Evolutionary conservation across 768 basidiomycete genomes (phyloP).

Genomic region (Exidia glandulosa): DNA sequence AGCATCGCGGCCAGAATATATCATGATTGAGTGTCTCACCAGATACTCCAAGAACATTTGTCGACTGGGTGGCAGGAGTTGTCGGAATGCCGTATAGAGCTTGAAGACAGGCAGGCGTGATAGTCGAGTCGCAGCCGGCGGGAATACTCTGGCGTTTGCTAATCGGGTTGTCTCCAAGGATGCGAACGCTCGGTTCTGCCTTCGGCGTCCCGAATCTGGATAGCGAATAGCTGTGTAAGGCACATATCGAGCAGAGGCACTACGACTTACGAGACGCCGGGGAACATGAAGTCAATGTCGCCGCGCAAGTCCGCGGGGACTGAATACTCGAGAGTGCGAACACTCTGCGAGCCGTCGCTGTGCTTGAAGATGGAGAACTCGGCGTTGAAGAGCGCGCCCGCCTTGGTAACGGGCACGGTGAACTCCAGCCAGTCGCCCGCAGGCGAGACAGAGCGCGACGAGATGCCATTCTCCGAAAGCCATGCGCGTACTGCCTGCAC

Average conservation of each 20-base stretch:
- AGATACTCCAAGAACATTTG: slow-evolving; percentile 20
- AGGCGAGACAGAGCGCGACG: neutral
- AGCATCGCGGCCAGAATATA: neutral
- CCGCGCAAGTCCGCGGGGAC: slow-evolving; percentile 21
- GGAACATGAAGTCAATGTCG: slow-evolving; percentile 17
- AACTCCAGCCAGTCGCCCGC: slow-evolving; percentile 26
- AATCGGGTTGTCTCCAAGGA: neutral
- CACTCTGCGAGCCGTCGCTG: slow-evolving; percentile 11
- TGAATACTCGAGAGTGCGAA: slow-evolving; percentile 28
- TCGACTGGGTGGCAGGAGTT: slow-evolving; percentile 18
- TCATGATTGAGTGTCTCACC: neutral
- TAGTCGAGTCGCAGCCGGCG: neutral
- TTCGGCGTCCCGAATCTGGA: neutral
- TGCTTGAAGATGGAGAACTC: slow-evolving; percentile 26
- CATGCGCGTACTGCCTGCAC: slow-evolving; percentile 3
- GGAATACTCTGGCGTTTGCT: too few relatives aligned
- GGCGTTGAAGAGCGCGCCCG: slow-evolving; percentile 24
- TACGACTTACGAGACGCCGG: neutral
- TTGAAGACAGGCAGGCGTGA: neutral
- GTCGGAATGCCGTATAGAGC: neutral
- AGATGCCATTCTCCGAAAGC: slow-evolving; percentile 2
- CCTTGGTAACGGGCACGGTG: slow-evolving; percentile 21
- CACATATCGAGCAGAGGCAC: too few relatives aligned
- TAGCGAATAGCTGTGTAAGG: too few relatives aligned
- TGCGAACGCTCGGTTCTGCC: neutral